A percentile compares a stretch with the other conserved stretches of the same genome.
phyloP scores from a whole-genome alignment of 2,329 filamentous ascomycete genomes.

The Colletotrichum siamense region DNA sequence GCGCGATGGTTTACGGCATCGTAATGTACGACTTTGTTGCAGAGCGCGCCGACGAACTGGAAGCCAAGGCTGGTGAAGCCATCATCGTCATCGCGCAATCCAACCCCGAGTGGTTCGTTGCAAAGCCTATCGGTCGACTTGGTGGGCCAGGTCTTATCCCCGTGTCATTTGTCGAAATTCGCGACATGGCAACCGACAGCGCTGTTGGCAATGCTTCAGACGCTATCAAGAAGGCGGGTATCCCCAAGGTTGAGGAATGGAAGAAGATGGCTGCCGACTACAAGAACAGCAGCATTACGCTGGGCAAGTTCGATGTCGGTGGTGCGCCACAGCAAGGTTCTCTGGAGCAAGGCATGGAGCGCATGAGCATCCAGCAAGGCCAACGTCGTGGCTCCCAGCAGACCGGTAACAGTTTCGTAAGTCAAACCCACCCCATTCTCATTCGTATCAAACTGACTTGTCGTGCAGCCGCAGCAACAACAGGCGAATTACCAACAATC shows the following conservation, averaged over 20 bases:
- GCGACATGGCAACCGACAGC: slow-evolving; percentile 88
- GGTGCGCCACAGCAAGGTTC: slow-evolving; percentile 41
- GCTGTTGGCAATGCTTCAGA: slow-evolving; percentile 83
- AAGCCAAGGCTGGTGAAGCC: slow-evolving; percentile 92
- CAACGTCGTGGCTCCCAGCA: slow-evolving; percentile 42
- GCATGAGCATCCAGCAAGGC: slow-evolving; percentile 75
- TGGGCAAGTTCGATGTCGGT: slow-evolving; percentile 82
- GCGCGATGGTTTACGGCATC: slow-evolving; percentile 94
- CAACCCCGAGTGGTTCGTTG: slow-evolving; percentile 98
- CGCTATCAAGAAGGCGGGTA: slow-evolving; percentile 85
- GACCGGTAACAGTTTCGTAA: slow-evolving; percentile 55
- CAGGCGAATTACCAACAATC: slow-evolving; percentile 31
- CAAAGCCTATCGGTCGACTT: slow-evolving; percentile 97
- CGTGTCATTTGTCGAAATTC: slow-evolving; percentile 94
- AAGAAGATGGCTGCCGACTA: slow-evolving; percentile 99
- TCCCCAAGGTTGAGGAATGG: slow-evolving; percentile 97
- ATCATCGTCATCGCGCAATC: slow-evolving; percentile 99
- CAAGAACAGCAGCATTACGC: slow-evolving; percentile 97
- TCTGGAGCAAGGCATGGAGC: slow-evolving; percentile 76
- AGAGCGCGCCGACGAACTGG: slow-evolving; percentile 92
- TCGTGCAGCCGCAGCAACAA: slow-evolving; percentile 11
- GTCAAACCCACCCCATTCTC: slow-evolving; percentile 25
- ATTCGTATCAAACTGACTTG: background rate
- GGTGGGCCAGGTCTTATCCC: slow-evolving; percentile 95
- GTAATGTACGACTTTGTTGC: slow-evolving; percentile 98